A percentile compares a stretch with the other conserved stretches of the same genome.
Evolutionary conservation across 2,329 filamentous ascomycete species (phyloP).

Genomic region (Diaporthe aspalathi): DNA sequence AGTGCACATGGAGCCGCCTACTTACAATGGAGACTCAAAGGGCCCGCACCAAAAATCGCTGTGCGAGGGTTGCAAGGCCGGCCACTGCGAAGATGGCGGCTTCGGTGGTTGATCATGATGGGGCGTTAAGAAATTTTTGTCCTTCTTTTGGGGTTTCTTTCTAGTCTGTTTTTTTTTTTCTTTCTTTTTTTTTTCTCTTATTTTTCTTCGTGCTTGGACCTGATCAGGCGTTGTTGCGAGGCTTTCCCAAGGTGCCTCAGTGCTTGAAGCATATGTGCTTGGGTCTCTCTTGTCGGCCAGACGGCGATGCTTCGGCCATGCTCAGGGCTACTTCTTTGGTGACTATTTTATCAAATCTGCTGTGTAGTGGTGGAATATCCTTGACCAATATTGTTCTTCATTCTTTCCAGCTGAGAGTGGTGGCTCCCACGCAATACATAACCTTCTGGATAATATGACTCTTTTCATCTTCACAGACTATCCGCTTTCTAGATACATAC

Average conservation of each 20-base stretch:
- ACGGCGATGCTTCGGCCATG: neutral
- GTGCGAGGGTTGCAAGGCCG: conserved; percentile 33
- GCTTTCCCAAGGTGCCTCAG: neutral
- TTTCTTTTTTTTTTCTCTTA: neutral
- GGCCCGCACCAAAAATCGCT: neutral
- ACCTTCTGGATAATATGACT: too few species aligned
- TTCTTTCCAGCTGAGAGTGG: too few species aligned
- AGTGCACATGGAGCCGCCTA: conserved; percentile 30
- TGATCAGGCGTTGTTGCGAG: neutral
- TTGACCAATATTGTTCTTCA: too few species aligned
- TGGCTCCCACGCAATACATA: too few species aligned
- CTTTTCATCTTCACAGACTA: too few species aligned
- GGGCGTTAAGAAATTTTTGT: neutral
- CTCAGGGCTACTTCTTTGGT: too few species aligned
- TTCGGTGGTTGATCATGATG: neutral
- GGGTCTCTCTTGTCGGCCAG: neutral
- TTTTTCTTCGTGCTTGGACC: neutral
- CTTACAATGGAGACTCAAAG: neutral
- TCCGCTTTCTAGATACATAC: too few species aligned
- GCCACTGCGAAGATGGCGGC: neutral
- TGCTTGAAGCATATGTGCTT: too few species aligned
- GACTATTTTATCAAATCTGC: too few species aligned
- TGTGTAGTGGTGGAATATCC: too few species aligned
- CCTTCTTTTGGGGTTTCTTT: neutral
- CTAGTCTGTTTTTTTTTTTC: too few species aligned